These are phyloP conservation scores for Botrytis byssoidea DNA, from an alignment of 2,329 filamentous ascomycete genomes.

Conservation along the genomic window DNA sequence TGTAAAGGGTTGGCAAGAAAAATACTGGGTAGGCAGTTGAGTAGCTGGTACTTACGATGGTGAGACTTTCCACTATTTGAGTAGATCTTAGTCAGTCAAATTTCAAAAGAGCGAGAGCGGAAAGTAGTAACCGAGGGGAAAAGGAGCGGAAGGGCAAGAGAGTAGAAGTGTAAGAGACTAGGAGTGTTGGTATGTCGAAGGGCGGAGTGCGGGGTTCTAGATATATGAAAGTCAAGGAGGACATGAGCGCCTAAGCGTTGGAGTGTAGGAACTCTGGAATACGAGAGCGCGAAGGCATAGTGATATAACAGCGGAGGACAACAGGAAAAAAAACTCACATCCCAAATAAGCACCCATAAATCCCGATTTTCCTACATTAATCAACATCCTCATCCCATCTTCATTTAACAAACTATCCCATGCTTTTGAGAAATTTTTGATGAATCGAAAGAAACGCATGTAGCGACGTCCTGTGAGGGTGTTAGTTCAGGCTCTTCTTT, in stretches of 20 bases:
- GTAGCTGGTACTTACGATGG: constrained; percentile 51
- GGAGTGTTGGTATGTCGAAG: no score
- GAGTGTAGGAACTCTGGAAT: no score
- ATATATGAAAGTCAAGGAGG: no score
- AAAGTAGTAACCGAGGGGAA: neutral
- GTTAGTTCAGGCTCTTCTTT: neutral
- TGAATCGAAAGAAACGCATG: constrained; percentile 67
- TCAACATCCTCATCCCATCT: constrained; percentile 42
- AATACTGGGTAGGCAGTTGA: neutral
- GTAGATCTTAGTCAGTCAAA: neutral
- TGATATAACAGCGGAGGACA: neutral
- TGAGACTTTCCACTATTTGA: constrained; percentile 56
- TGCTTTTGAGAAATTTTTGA: constrained; percentile 57
- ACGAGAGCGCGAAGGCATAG: no score
- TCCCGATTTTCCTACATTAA: constrained; percentile 57
- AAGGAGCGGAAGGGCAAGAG: neutral
- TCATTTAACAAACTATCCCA: constrained; percentile 43
- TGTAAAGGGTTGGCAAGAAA: neutral
- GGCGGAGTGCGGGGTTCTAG: no score
- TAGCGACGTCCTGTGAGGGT: constrained; percentile 52
- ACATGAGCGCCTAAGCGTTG: neutral
- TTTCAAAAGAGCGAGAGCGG: neutral
- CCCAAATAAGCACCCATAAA: constrained; percentile 66
- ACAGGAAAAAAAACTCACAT: constrained; percentile 23
- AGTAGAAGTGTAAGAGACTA: no score